Conservation (phyloP, 2,329 filamentous ascomycete species). For the Talaromyces sp. region DNA sequence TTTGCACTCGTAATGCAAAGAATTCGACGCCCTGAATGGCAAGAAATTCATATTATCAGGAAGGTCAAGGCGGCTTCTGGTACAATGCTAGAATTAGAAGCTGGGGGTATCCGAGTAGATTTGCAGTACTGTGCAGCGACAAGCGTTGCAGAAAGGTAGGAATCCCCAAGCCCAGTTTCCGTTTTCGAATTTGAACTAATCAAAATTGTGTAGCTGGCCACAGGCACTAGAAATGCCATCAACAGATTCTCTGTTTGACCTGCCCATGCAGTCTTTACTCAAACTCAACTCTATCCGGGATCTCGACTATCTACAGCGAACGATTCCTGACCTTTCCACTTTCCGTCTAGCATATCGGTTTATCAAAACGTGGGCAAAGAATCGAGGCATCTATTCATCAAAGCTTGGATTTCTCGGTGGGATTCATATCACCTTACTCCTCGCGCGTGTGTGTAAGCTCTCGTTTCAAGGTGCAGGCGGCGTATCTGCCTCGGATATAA, state of each 20-base stretch:
- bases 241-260: constrained; percentile 49
- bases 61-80: constrained; percentile 55
- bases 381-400: constrained; percentile 58
- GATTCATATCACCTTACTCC: constrained; percentile 58
- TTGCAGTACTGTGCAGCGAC: constrained; percentile 61
- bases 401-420: constrained; percentile 61
- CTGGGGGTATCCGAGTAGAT: constrained; percentile 55
- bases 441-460: constrained; percentile 56
- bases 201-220: constrained; percentile 25
- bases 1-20: constrained; percentile 54
- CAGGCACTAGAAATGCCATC: constrained; percentile 38
- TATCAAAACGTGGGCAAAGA: constrained; percentile 57
- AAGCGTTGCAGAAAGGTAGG: constrained; percentile 47
- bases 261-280: constrained; percentile 51
- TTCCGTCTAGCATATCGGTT: constrained; percentile 56
- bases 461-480: constrained; percentile 32
- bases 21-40: constrained; percentile 42
- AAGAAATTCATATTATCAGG: constrained; percentile 48
- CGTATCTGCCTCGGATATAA: constrained; percentile 46
- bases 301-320: constrained; percentile 53
- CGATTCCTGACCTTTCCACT: constrained; percentile 52
- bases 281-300: constrained; percentile 62
- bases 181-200: neutral
- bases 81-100: constrained; percentile 58
- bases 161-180: neutral